phyloP scores from a whole-genome alignment of 1,139 yeast species.

The Kodamaea sp. region DNA sequence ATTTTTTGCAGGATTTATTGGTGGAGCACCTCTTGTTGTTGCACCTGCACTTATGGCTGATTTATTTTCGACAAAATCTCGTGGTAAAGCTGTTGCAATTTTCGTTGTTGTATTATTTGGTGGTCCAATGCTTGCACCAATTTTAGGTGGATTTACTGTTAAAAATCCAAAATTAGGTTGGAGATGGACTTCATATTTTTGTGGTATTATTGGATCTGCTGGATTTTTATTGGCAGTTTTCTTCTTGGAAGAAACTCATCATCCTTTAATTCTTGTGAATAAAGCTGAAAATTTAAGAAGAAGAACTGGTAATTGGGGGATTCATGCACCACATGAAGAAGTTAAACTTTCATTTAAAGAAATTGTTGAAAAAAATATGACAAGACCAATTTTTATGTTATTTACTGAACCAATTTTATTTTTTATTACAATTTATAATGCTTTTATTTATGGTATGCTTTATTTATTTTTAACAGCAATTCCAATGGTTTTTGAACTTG shows the following conservation, averaged over 20 bases:
- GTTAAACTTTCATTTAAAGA: constrained; percentile 58
- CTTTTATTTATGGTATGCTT: constrained; percentile 80
- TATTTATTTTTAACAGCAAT: constrained; percentile 76
- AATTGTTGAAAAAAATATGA: constrained; percentile 62
- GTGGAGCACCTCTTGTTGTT: constrained; percentile 78
- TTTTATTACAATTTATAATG: constrained; percentile 66
- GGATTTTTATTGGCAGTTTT: constrained; percentile 30
- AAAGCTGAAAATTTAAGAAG: constrained; percentile 63
- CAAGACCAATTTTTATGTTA: constrained; percentile 70
- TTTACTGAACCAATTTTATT: constrained; percentile 70
- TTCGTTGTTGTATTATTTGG: constrained; percentile 66
- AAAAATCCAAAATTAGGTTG: constrained; percentile 37
- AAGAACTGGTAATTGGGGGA: constrained; percentile 67
- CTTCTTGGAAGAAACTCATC: constrained; percentile 47
- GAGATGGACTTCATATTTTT: constrained; percentile 58
- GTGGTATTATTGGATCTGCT: constrained; percentile 45
- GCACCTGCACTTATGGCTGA: constrained; percentile 85
- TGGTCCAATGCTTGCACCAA: constrained; percentile 76
- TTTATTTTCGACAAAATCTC: constrained; percentile 52
- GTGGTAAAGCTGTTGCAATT: constrained; percentile 69
- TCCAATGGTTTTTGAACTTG: constrained; percentile 65
- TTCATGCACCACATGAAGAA: constrained; percentile 80
- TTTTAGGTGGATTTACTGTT: constrained; percentile 33
- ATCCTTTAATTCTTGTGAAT: constrained; percentile 47
- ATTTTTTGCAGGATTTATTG: constrained; percentile 71